These are phyloP conservation scores for Cryptococcus sp. DNA, from an alignment of 1,284 basidiomycete genomes.

Conservation along the genomic window DNA sequence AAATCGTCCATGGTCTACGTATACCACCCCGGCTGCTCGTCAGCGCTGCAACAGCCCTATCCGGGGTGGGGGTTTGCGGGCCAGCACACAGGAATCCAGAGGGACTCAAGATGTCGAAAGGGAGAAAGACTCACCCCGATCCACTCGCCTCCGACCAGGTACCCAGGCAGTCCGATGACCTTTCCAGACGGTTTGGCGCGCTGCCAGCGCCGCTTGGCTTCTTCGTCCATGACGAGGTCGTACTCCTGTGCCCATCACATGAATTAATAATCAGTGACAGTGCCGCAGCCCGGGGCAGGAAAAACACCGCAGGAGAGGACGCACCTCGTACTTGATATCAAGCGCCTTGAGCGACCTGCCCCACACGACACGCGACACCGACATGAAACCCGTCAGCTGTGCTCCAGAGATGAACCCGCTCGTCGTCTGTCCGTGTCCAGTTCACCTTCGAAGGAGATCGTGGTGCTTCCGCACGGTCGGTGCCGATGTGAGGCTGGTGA, in stretches of 20 bases:
- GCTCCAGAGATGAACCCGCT: background rate
- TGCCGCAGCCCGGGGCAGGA: background rate
- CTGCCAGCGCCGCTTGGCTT: constrained; percentile 48
- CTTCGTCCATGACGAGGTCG: constrained; percentile 45
- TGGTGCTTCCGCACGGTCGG: constrained; percentile 44
- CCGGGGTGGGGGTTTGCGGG: too few relatives aligned
- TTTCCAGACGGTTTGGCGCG: constrained; percentile 41
- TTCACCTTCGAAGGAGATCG: constrained; percentile 43
- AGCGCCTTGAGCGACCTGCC: constrained; percentile 36
- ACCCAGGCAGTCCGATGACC: constrained; percentile 46
- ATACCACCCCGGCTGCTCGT: background rate
- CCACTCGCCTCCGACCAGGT: constrained; percentile 47
- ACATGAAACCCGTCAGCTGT: background rate
- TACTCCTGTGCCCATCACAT: constrained; percentile 21
- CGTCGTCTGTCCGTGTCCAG: too few relatives aligned
- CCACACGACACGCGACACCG: background rate
- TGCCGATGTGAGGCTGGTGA: constrained; percentile 43
- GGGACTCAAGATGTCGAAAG: background rate
- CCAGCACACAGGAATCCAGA: too few relatives aligned
- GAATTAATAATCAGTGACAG: background rate
- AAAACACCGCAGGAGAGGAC: constrained; percentile 3
- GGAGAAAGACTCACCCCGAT: constrained; percentile 41
- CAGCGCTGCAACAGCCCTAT: background rate
- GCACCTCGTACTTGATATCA: constrained; percentile 46
- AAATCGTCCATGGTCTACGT: constrained; percentile 49